Evolutionary conservation across 2,329 filamentous ascomycete genomes (phyloP).

Genomic region (Onygena corvina): DNA sequence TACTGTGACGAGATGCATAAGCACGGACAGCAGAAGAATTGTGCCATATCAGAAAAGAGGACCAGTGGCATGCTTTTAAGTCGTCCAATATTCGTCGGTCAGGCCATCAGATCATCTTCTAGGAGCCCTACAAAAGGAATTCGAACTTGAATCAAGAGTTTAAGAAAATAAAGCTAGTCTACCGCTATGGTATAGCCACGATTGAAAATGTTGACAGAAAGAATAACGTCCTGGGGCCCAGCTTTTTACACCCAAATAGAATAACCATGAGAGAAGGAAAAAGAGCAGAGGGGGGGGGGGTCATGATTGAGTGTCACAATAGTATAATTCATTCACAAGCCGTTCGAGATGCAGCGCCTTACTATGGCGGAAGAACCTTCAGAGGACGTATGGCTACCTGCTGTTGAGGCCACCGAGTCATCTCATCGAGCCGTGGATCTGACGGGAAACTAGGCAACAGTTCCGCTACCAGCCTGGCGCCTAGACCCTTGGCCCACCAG

Average conservation of each 20-base stretch:
- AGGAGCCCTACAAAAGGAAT: too few relatives aligned
- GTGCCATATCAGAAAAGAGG: background rate
- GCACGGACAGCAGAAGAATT: background rate
- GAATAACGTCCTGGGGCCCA: too few relatives aligned
- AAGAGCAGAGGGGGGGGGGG: too few relatives aligned
- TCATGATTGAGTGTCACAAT: too few relatives aligned
- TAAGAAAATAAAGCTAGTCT: too few relatives aligned
- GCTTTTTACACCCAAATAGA: too few relatives aligned
- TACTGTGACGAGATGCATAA: background rate
- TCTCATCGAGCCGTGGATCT: constrained; percentile 6
- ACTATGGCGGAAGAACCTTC: background rate
- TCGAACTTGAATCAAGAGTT: too few relatives aligned
- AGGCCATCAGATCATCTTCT: too few relatives aligned
- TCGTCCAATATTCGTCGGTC: too few relatives aligned
- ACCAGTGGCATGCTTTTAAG: background rate
- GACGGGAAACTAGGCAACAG: constrained; percentile 9
- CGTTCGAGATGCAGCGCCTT: background rate
- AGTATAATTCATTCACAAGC: background rate
- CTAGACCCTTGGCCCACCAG: constrained; percentile 18
- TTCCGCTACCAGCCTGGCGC: constrained; percentile 13
- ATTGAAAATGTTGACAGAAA: too few relatives aligned
- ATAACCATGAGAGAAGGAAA: too few relatives aligned
- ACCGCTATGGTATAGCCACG: too few relatives aligned
- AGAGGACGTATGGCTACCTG: constrained; percentile 1
- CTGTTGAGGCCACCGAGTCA: constrained; percentile 11